phyloP scores from a whole-genome alignment of 768 basidiomycete species.

The Mrakia gelida region DNA sequence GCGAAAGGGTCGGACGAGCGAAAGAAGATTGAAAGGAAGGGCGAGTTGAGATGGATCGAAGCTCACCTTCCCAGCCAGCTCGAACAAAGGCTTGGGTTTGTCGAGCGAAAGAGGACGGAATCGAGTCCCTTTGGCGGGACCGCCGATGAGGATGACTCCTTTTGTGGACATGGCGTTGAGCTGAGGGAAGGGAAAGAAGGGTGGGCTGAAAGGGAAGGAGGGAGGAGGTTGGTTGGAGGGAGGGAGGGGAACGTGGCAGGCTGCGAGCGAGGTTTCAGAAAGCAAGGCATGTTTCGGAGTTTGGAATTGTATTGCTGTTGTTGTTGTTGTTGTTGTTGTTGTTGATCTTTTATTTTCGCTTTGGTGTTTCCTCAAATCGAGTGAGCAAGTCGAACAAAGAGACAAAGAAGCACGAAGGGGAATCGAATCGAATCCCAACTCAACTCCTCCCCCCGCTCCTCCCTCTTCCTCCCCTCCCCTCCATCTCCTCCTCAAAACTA shows the following conservation, averaged over 20 bases:
- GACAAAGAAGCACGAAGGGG: background rate
- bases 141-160: conserved; percentile 31
- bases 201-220: background rate
- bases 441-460: background rate
- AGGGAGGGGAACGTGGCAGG: background rate
- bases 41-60: background rate
- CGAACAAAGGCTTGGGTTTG: conserved; percentile 48
- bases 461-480: background rate
- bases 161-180: background rate
- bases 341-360: too few relatives aligned
- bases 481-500: conserved; percentile 23
- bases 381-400: background rate
- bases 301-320: too few relatives aligned
- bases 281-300: background rate
- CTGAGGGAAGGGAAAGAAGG: background rate
- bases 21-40: background rate
- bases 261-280: background rate
- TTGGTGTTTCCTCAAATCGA: too few relatives aligned
- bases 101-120: conserved; percentile 32
- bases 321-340: too few relatives aligned
- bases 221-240: background rate
- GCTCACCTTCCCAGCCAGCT: conserved; percentile 47
- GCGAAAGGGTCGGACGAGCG: too few relatives aligned
- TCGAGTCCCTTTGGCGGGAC: conserved; percentile 28
- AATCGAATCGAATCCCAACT: background rate